Conservation (phyloP, 2,329 filamentous ascomycete genomes). For the Cylindrodendrum hubeiense region DNA sequence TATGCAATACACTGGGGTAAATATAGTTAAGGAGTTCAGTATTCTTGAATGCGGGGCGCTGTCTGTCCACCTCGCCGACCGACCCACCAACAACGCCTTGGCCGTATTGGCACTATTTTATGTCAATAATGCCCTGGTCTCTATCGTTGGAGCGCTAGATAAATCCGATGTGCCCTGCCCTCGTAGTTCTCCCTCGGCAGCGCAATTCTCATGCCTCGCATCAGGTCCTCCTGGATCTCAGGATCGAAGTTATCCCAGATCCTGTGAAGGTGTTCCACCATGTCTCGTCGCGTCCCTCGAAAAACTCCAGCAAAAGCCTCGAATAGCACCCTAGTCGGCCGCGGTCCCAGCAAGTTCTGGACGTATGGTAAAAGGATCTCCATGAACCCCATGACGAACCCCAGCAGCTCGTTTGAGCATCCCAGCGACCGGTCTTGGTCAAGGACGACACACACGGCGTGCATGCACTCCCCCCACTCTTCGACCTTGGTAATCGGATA, state of each 20-base stretch:
- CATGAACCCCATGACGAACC: conserved; percentile 41
- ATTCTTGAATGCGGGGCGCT: neutral
- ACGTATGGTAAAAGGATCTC: conserved; percentile 37
- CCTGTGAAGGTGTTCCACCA: conserved; percentile 28
- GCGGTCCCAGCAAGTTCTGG: conserved; percentile 27
- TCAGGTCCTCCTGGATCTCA: conserved; percentile 32
- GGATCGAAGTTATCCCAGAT: conserved; percentile 41
- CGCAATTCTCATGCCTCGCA: conserved; percentile 32
- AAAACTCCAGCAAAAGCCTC: conserved; percentile 41
- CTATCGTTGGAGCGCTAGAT: conserved; percentile 31
- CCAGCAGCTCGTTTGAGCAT: conserved; percentile 42
- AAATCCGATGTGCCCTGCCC: conserved; percentile 37
- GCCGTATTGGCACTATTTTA: no score
- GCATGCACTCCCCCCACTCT: conserved; percentile 31
- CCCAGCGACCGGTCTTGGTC: conserved; percentile 43
- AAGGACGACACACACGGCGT: conserved; percentile 44
- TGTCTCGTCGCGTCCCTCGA: conserved; percentile 15
- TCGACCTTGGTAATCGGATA: conserved; percentile 9
- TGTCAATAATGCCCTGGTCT: neutral
- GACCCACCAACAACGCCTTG: no score
- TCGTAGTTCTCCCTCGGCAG: conserved; percentile 22
- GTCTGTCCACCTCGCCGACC: conserved; percentile 2
- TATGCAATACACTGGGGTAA: conserved; percentile 32
- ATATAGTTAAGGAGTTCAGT: neutral
- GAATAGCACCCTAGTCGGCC: conserved; percentile 34